Evolutionary conservation across 202 grass and related monocot genomes (phyloP).

Genomic region (Setaria italica): DNA sequence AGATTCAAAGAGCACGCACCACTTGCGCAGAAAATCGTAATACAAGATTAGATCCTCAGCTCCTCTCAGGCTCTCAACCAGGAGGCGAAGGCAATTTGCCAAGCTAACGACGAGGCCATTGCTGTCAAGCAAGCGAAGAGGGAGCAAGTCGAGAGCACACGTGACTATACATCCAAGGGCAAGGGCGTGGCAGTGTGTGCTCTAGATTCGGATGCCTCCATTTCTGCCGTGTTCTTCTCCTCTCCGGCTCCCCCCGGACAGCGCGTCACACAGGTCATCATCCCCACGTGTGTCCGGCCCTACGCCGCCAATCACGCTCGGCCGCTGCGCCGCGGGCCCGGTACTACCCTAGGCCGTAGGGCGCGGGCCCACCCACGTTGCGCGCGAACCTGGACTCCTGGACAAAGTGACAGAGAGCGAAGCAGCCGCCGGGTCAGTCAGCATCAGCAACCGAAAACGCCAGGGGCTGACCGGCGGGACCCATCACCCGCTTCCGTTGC

Average conservation of each 20-base stretch:
- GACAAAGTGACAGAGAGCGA: not conserved
- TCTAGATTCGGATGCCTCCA: not conserved
- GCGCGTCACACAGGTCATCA: too few relatives aligned
- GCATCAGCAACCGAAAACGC: not conserved
- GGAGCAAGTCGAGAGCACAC: not conserved
- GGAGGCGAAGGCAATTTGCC: not conserved
- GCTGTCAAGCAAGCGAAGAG: too few relatives aligned
- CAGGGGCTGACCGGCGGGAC: not conserved
- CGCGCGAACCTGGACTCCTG: not conserved
- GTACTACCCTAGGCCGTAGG: too few relatives aligned
- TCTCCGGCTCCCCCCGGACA: too few relatives aligned
- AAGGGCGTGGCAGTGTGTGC: not conserved
- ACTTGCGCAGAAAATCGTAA: not conserved
- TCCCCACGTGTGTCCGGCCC: too few relatives aligned
- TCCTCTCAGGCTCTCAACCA: not conserved
- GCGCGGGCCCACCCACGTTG: constrained; percentile 25
- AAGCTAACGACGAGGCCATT: not conserved
- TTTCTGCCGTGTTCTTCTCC: not conserved
- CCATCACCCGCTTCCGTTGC: not conserved
- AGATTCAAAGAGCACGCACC: too few relatives aligned
- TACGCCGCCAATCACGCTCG: constrained; percentile 16
- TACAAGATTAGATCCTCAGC: too few relatives aligned
- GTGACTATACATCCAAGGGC: not conserved
- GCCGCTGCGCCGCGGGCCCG: not conserved
- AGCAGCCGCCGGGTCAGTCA: not conserved